These are phyloP conservation scores for Boletus subcaerulescens DNA, from an alignment of 768 basidiomycete species.

Conservation along the genomic window DNA sequence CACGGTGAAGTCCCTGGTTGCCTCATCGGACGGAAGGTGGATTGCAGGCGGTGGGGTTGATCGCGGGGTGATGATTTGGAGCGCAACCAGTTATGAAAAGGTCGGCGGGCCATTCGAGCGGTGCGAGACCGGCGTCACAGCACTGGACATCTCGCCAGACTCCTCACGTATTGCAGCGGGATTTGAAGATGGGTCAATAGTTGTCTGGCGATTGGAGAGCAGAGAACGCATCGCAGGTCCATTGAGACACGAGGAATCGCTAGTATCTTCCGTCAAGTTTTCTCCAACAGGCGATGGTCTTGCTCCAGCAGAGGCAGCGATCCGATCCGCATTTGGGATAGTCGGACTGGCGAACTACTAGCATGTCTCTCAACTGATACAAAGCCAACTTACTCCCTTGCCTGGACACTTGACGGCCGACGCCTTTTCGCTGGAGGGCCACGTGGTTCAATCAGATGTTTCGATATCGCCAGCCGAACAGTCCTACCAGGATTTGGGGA, in stretches of 20 bases:
- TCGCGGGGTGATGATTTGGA: slow-evolving; percentile 3
- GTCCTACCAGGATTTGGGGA: background rate
- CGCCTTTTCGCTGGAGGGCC: slow-evolving; percentile 10
- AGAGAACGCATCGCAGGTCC: background rate
- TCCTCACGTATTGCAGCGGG: background rate
- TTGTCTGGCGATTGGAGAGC: background rate
- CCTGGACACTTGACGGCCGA: slow-evolving; percentile 4
- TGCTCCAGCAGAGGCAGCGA: background rate
- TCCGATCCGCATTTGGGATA: slow-evolving; percentile 7
- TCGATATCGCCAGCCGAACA: background rate
- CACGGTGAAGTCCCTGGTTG: background rate
- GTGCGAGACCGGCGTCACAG: background rate
- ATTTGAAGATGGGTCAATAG: background rate
- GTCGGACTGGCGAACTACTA: slow-evolving; percentile 4
- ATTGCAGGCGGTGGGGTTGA: slow-evolving; percentile 5
- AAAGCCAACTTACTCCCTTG: background rate
- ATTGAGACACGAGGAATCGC: background rate
- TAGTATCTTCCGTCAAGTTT: slow-evolving; percentile 5
- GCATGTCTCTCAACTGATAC: slow-evolving; percentile 1
- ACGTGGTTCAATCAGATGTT: slow-evolving; percentile 4
- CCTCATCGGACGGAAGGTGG: slow-evolving; percentile 8
- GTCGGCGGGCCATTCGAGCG: background rate
- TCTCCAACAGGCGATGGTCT: slow-evolving; percentile 4
- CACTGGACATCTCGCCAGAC: slow-evolving; percentile 5
- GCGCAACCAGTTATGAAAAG: background rate